Conservation (phyloP, 768 basidiomycete genomes). For the Rhizopogon rudus region DNA sequence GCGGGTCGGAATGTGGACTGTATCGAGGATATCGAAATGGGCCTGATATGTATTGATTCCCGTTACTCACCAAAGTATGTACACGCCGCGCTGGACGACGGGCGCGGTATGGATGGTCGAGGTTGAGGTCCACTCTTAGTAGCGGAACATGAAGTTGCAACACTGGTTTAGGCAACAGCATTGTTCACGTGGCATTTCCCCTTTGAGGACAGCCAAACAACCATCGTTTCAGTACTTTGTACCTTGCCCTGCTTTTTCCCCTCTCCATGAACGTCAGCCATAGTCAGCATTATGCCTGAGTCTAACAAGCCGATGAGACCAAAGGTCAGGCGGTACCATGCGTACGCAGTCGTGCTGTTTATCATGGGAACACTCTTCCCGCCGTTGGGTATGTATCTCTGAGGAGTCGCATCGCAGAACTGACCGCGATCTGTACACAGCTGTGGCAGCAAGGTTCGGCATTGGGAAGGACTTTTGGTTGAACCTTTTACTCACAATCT, state of each 20-base stretch:
- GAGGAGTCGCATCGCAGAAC: not conserved
- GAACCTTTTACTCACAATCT: conserved; percentile 83
- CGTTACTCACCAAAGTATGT: conserved; percentile 13
- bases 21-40: not conserved
- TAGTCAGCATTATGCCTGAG: conserved; percentile 21
- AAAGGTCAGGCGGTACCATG: conserved; percentile 60
- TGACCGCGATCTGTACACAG: conserved; percentile 34
- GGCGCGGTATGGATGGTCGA: conserved; percentile 14
- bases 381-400: conserved; percentile 63
- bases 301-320: conserved; percentile 60
- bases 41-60: too few species aligned
- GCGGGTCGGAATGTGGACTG: not conserved
- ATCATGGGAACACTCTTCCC: conserved; percentile 88
- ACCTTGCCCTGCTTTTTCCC: too few species aligned
- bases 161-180: conserved; percentile 20
- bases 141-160: conserved; percentile 3
- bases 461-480: conserved; percentile 89
- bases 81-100: conserved; percentile 16
- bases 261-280: conserved; percentile 4
- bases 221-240: not conserved
- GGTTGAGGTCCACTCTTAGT: conserved; percentile 3
- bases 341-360: conserved; percentile 76
- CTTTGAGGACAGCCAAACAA: not conserved
- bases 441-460: conserved; percentile 91
- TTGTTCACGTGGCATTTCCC: conserved; percentile 17